phyloP scores from a whole-genome alignment of 2,329 filamentous ascomycete genomes.

The Emmonsiellopsis sp. region DNA sequence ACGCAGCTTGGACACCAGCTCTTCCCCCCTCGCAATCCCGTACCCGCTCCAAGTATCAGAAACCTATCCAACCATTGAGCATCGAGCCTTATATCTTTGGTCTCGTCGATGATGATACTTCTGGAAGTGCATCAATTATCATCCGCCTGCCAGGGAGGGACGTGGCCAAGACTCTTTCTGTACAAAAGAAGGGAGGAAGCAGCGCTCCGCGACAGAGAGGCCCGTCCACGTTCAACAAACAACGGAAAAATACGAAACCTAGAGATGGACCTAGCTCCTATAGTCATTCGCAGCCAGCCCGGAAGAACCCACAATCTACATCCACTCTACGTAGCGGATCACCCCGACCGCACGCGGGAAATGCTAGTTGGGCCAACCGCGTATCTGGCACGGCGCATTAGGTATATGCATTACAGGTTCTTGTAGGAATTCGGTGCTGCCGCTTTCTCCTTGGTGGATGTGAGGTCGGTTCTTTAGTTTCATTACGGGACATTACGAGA shows the following conservation, averaged over 20 bases:
- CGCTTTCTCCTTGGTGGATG: neutral
- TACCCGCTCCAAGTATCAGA: slow-evolving; percentile 38
- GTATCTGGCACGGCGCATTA: slow-evolving; percentile 2
- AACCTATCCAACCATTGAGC: slow-evolving; percentile 45
- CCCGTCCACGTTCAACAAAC: slow-evolving; percentile 10
- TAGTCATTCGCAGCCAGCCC: slow-evolving; percentile 6
- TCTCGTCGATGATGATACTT: slow-evolving; percentile 28
- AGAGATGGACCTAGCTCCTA: slow-evolving; percentile 37
- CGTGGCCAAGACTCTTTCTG: slow-evolving; percentile 31
- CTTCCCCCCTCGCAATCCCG: slow-evolving; percentile 24
- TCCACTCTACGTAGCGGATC: neutral
- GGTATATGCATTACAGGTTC: neutral
- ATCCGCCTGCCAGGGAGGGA: slow-evolving; percentile 41
- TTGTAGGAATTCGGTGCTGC: neutral
- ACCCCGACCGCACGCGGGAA: slow-evolving; percentile 2
- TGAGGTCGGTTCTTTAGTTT: neutral
- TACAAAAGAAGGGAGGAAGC: slow-evolving; percentile 24
- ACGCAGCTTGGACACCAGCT: slow-evolving; percentile 54
- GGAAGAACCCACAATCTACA: slow-evolving; percentile 7
- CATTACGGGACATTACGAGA: neutral
- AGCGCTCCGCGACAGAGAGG: slow-evolving; percentile 16
- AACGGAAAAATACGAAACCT: slow-evolving; percentile 24
- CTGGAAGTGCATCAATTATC: slow-evolving; percentile 26
- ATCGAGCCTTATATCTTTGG: slow-evolving; percentile 36
- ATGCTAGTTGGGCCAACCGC: slow-evolving; percentile 3